Percentiles rank a stretch among this genome's conserved stretches.
These are phyloP conservation scores for Phyllostachys edulis DNA, from an alignment of 176 grass and related monocot genomes.

Conservation along the genomic window DNA sequence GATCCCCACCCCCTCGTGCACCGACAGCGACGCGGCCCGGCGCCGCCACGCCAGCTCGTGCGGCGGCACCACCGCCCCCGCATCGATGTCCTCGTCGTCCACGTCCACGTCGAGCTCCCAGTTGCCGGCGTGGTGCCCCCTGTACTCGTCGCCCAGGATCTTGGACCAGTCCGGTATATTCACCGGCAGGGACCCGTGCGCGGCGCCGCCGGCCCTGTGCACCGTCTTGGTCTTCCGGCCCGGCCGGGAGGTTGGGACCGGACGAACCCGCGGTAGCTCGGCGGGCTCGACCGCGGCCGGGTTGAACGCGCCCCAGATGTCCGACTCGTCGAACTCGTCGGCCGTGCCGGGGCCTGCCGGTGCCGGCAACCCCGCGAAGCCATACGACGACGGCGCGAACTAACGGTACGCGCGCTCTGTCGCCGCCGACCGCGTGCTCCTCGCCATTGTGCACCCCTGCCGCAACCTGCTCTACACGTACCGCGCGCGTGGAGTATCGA, in stretches of 20 bases:
- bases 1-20: constrained; percentile 56
- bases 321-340: constrained; percentile 84
- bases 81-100: constrained; percentile 43
- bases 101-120: constrained; percentile 44
- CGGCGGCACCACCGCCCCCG: constrained; percentile 47
- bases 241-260: background rate
- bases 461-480: background rate
- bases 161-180: constrained; percentile 95
- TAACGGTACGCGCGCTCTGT: constrained; percentile 51
- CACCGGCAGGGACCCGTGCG: constrained; percentile 65
- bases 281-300: background rate
- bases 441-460: constrained; percentile 34
- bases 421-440: constrained; percentile 33
- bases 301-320: constrained; percentile 57
- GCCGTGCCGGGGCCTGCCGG: background rate
- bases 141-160: constrained; percentile 64
- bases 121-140: background rate
- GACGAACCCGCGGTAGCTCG: background rate
- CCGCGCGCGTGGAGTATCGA: background rate
- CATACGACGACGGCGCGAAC: constrained; percentile 34
- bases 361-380: background rate
- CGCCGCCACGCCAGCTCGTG: constrained; percentile 69
- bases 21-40: constrained; percentile 63
- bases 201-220: background rate
- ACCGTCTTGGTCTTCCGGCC: constrained; percentile 7